Conservation (phyloP, 2,329 filamentous ascomycete species). For the Mycogone perniciosa region DNA sequence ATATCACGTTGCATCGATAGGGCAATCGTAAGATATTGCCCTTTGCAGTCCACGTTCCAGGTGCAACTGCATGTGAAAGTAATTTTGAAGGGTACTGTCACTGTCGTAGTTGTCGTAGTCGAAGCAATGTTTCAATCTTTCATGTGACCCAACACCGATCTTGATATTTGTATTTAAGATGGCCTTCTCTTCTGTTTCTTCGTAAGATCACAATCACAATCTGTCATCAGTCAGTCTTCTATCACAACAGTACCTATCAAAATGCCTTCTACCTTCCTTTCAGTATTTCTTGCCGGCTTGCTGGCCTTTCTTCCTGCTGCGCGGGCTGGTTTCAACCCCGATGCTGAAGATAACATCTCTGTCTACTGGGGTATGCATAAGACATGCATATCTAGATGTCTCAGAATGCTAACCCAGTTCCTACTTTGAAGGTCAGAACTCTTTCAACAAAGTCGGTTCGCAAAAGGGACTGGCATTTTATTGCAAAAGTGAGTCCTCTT, state of each 20-base stretch:
- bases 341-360: constrained; percentile 47
- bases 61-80: no score
- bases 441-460: constrained; percentile 36
- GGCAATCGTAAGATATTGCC: no score
- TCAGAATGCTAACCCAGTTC: neutral
- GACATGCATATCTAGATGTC: no score
- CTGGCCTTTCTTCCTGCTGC: constrained; percentile 24
- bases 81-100: no score
- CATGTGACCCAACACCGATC: no score
- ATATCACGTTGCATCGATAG: no score
- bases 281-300: constrained; percentile 15
- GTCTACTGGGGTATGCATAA: constrained; percentile 56
- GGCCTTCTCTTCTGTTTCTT: neutral
- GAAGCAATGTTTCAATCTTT: no score
- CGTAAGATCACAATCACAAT: no score
- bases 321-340: constrained; percentile 39
- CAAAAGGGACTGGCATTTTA: constrained; percentile 54
- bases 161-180: no score
- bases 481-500: constrained; percentile 45
- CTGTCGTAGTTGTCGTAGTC: no score
- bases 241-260: neutral
- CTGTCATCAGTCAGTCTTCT: no score
- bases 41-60: no score
- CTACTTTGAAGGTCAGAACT: constrained; percentile 48
- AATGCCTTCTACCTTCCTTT: constrained; percentile 8